Evolutionary conservation across 805 yeast species (phyloP), one percentile per base, ranked within the genome.

Genomic region (Nakazawaea anatomiae): DNA sequence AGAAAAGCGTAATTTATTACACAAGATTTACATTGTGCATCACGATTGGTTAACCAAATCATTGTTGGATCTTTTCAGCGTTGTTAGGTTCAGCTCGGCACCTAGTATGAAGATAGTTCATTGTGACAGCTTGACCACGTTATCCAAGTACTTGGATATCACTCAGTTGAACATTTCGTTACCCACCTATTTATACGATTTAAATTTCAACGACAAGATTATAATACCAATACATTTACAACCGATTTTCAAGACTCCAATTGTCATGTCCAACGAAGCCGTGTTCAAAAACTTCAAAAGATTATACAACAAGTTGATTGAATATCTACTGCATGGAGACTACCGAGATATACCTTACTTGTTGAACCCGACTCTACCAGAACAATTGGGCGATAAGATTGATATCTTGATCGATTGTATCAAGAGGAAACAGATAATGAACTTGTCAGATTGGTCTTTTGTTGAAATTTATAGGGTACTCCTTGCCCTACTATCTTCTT

Each of bases 31-130:
- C 55, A 77, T 91, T 32, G 96, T 92, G 2, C 97, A 92, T 66
- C 97, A 91, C 57, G 85, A 87, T 44, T 90, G 97, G 94, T 79
- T 91, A 67, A 79, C 89, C 30, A 80, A 89, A 58, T 84, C 96
- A 0, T 76, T 89, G 38, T 78, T 86, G 12, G 90, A 87, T 49
- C 76, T 89, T 28, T 69, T 88, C 53, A 74, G 82, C 51, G 86
- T 84, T 59, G 82, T 87, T 2, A 55, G 61, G 60, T 28, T 42
- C 12, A 44, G 46, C 47, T 34, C 35, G 8, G 35, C 35, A 32
- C 35, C 8, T 52, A 44, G 46, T 53, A 52, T 49, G 58, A 57
- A 30, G 29, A 56, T 58, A 6, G 57, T 69, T 1, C 68, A 70
- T 52, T 69, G 74, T 54, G 70, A 68, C 31, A 64, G 61, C 48